Evolutionary conservation across 768 basidiomycete species (phyloP), one percentile per base, ranked within the genome.

Genomic region (Kwoniella sp.): DNA sequence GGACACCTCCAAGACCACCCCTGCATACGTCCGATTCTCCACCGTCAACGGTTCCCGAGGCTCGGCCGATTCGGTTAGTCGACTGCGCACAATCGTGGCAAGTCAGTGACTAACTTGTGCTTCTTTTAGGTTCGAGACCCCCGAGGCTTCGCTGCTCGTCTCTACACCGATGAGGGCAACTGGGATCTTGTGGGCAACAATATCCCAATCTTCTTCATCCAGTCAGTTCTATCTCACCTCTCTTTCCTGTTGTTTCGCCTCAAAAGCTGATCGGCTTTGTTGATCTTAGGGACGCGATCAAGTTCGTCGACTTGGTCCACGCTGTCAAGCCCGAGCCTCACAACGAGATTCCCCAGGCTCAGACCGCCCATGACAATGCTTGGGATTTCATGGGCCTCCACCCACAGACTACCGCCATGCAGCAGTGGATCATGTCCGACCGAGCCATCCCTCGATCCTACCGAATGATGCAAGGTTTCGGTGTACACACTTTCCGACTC

Each of bases 281-380:
- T 20, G 20, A 47, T 19, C n/a, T n/a, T n/a, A n/a, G n/a, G n/a
- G n/a, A n/a, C 54, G 82, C 83, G 1, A 83, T 88, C 73, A 86
- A 90, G 71, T 91, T 91, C 69, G 85, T 86, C 12, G 89, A 92
- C 65, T 75, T 91, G 45, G 78, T 90, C 28, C 89, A 91, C 67
- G 84, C 89, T 4, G 85, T 88, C 71, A 91, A 91, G 68, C 87
- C 89, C 1, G 88, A 90, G 67, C 88, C 88, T 3, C 81, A 88
- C 38, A 87, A 86, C 53, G 89, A 90, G 60, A 77, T 78, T 22
- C 77, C 76, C 14, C 71, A 73, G 53, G 76, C 65, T 20, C 63
- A 75, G 57, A 72, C 71, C 3, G 71, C 76, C 1, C 88, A 89
- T 65, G 88, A 90, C 75, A 88, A 86, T 62, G 88, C 89, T 56